Base-by-base conservation (phyloP, 805 yeast genomes). In the Zygosaccharomyces bisporus region DNA sequence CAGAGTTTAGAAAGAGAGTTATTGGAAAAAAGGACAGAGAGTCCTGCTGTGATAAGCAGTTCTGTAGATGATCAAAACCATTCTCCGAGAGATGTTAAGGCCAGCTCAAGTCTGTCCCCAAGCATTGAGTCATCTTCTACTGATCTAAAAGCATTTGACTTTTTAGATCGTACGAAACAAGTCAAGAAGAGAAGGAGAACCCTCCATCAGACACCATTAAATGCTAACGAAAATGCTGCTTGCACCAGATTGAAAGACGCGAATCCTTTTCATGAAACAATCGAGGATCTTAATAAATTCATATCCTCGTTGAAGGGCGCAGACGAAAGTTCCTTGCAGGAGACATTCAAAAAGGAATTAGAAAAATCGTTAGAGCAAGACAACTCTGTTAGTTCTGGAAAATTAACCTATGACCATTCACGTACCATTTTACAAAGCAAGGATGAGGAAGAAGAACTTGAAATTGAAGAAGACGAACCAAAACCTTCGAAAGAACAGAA, bases 361-460 rank as follows among this genome's bases (percentile, higher is more conserved):
- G 20, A 32, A 18, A 37, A 41, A 19, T 44, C 51, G 12, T 34
- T 38, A 6, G 41, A 43, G 34, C 45, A 43, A 7, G 14, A 30
- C 3, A 19, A 10, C 8, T 10, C 42, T n/a, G 17, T 17, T 3
- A 17, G 16, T 14, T 31, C 41, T 23, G 40, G 40, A 14, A 41
- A 40, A 38, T 24, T 47, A 31, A 43, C 45, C 8, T 63, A 59
- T 24, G 60, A 55, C 6, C 51, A 48, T 4, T 52, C 46, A 5
- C 46, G 61, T 40, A 61, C 63, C 1, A 50, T 57, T 9, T 43
- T 60, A 23, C 35, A 40, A 3, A 40, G 34, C 29, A 45, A 46
- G 23, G 46, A 42, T 13, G 49, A 48, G 7, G 53, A 50, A 3
- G 51, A 40, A 16, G 43, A 44, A 7, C 46, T 45, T n/a, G 42